These are phyloP conservation scores for Sequoia sempervirens DNA, from an alignment of 75 land plant species.

Conservation along the genomic window DNA sequence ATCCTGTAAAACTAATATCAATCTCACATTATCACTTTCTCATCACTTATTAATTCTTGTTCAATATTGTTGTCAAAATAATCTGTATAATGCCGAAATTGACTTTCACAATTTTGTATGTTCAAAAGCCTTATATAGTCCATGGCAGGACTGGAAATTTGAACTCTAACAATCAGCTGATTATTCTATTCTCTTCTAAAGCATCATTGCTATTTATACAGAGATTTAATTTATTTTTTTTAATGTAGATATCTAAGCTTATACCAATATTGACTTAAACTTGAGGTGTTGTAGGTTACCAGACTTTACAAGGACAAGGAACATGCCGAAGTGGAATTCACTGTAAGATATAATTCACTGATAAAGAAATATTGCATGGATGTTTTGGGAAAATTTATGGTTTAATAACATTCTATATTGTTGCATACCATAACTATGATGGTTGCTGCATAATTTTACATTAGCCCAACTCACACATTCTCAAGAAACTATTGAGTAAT, in stretches of 20 bases:
- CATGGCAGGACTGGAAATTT: not conserved
- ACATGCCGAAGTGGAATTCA: slow-evolving; percentile 87
- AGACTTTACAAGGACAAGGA: slow-evolving; percentile 81
- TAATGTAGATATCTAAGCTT: not conserved
- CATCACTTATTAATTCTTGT: not conserved
- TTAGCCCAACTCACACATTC: not conserved
- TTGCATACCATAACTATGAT: not conserved
- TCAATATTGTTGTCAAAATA: not conserved
- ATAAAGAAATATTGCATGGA: not conserved
- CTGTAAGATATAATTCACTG: slow-evolving; percentile 37
- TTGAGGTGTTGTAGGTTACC: slow-evolving; percentile 46
- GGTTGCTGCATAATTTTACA: not conserved
- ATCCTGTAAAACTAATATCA: not conserved
- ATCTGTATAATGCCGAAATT: not conserved
- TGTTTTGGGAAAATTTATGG: not conserved
- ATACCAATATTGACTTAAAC: not conserved
- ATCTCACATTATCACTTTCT: not conserved
- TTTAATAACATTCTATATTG: not conserved
- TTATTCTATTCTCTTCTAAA: not conserved
- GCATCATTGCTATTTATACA: not conserved
- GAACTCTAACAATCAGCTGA: not conserved
- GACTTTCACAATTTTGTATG: not conserved
- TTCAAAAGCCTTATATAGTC: not conserved
- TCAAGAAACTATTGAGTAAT: not conserved
- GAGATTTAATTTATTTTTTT: not conserved